Evolutionary conservation across 2,329 filamentous ascomycete genomes (phyloP), one percentile per base, ranked within the genome.

Genomic region (Aspergillus ochraceus): DNA sequence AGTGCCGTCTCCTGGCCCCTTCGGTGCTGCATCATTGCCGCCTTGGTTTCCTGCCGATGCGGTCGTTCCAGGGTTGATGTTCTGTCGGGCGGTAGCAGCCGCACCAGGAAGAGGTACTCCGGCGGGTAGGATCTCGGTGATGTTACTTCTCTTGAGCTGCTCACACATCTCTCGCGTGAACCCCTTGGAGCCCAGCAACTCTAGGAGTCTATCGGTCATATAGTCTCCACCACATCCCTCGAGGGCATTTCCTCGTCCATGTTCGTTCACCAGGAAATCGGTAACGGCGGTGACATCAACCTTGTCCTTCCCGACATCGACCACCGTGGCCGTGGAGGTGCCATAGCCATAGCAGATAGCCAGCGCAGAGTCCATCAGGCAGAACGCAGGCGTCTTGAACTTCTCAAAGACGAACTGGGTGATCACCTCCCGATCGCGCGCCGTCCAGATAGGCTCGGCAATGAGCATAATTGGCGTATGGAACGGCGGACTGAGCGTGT

Each of bases 391-490:
- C 0, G 92, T 95, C 79, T 94, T 95, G 73, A 96, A 97, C 78
- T 95, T 96, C 77, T 99, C 95, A 71, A 99, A 99, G 65, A 98
- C 87, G 80, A 97, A 99, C 64, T 95, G 91, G 14, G 93, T 90
- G 66, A 99, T 88, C 45, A 85, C 86, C 77, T 98, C 94, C 73
- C 89, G 89, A 75, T 97, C 92, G 63, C 90, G 88, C 9, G 90
- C 87, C 4, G 92, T 92, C 94, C 95, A 99, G 67, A 88, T 89
- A 4, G 95, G 93, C 67, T 96, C 91, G 8, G 90, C 86, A 76
- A 98, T 90, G 63, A 99, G 86, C 74, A 98, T 84, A 65, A 99
- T 91, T 2, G 95, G 93, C 0, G 94, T 97, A 79, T 97, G 95
- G 74, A 97, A 95, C 3, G 91, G 92, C 26, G 92, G 92, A 61